Base-by-base conservation (phyloP, 139 green algal genomes). In the Chlorella vulgaris region DNA sequence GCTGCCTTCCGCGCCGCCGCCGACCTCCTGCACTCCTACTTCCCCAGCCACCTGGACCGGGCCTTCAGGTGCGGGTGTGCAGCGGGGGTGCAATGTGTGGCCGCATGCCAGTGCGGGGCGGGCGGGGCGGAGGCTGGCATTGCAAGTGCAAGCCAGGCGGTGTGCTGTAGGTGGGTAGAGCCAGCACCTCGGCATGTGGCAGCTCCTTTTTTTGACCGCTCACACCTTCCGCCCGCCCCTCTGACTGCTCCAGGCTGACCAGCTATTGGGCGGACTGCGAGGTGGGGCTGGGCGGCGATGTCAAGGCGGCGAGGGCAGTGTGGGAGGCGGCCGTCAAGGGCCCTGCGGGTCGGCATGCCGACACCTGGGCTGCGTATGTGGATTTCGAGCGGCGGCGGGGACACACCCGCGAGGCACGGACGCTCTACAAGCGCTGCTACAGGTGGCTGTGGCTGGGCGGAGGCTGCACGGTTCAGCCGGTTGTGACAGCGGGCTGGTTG, bases 221-320 rank as follows among this genome's bases (percentile, higher is more conserved):
- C n/a, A 28, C 55, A 31, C 22, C 18, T 28, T 8, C 39, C 19
- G 38, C 21, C 0, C 39, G 19, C 3, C 70, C 21, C 31, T 67
- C 31, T 21, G 7, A 33, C 21, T 35, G 18, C 51, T 6, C 90
- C 74, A 84, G 84, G 35, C 71, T 97, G 76, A 76, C 85, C 4
- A 76, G 69, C 29, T 97, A 96, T 83, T 92, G 88, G 88, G 89
- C 91, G 4, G 87, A 94, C 63, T 94, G 88, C 47, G 92, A 95
- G 83, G 67, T 83, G 36, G 43, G 79, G 36, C 28, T 94, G 40
- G 68, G 79, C 15, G 51, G 84, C 0, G 89, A 94, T 63, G 3
- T 87, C 28, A 63, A 69, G 21, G 90, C 85, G 18, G 91, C 92
- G 6, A 60, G 90, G 1, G 83, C 81, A 4, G 89, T 96, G 60